Evolutionary conservation across 2,329 filamentous ascomycete species (phyloP).

Genomic region (Lecanosticta acicola): DNA sequence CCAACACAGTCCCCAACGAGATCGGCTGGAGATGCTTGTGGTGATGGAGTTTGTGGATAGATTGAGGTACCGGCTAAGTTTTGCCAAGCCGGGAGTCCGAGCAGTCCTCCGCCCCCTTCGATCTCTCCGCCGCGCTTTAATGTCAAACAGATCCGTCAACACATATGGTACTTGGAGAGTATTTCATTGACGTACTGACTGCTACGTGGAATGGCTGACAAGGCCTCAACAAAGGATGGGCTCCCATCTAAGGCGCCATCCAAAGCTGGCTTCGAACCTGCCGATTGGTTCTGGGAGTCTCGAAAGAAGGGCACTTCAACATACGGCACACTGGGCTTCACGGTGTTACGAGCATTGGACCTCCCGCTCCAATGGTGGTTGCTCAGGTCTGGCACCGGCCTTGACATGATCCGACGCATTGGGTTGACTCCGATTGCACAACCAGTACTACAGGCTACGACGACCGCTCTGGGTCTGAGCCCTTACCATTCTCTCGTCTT

Average conservation of each 20-base stretch:
- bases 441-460: not conserved
- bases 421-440: not conserved
- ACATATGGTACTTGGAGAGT: too few relatives aligned
- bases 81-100: conserved; percentile 1
- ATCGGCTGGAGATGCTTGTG: not conserved
- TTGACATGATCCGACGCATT: conserved; percentile 6
- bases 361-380: conserved; percentile 21
- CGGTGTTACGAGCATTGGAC: conserved; percentile 15
- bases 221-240: too few relatives aligned
- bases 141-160: not conserved
- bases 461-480: conserved; percentile 16
- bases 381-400: conserved; percentile 11
- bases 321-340: conserved; percentile 18
- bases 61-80: too few relatives aligned
- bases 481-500: conserved; percentile 23
- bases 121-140: not conserved
- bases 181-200: too few relatives aligned
- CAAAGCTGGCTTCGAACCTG: conserved; percentile 5
- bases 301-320: conserved; percentile 8
- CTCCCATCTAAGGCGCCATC: conserved; percentile 3
- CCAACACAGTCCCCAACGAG: too few relatives aligned
- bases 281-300: conserved; percentile 6
- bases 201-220: too few relatives aligned
- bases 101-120: not conserved
- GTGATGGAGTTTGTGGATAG: not conserved